A percentile compares a stretch with the other conserved stretches of the same genome.
Conservation (phyloP, 805 yeast genomes). For the Myxozyma udenii region DNA sequence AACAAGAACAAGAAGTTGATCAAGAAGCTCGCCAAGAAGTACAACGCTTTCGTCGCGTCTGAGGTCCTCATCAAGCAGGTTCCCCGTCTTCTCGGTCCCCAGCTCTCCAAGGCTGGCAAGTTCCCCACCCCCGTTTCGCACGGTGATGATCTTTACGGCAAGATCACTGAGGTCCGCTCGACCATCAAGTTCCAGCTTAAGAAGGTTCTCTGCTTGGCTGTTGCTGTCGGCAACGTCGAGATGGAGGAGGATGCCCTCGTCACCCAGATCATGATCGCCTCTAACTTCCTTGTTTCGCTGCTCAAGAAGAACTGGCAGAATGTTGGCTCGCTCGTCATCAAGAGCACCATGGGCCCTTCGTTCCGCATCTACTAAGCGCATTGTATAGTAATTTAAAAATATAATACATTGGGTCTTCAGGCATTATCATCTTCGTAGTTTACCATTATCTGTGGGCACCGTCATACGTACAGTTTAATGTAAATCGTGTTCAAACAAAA, state of each 20-base stretch:
- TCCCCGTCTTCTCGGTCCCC: constrained; percentile 99
- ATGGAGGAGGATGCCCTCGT: constrained; percentile 96
- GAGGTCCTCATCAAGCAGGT: constrained; percentile 99
- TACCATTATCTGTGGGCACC: no score
- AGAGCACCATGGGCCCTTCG: constrained; percentile 99
- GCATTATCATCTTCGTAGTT: no score
- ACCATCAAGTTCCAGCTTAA: constrained; percentile 99
- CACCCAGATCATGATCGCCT: constrained; percentile 97
- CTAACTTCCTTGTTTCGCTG: constrained; percentile 98
- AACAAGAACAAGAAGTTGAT: constrained; percentile 99
- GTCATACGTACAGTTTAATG: no score
- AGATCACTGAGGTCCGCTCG: constrained; percentile 96
- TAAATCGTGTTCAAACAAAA: no score
- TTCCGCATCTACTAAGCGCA: constrained; percentile 90
- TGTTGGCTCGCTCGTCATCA: constrained; percentile 98
- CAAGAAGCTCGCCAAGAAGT: constrained; percentile 99
- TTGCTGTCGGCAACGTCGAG: constrained; percentile 99
- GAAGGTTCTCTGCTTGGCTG: constrained; percentile 99
- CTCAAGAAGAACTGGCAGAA: constrained; percentile 99
- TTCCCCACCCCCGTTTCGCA: constrained; percentile 99
- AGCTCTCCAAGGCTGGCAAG: constrained; percentile 99
- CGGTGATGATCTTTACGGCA: constrained; percentile 93
- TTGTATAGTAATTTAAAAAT: not conserved
- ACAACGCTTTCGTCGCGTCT: constrained; percentile 99
- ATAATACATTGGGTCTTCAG: no score